These are phyloP conservation scores for Fraxinus latifolia DNA, from an alignment of 305 asterid species.

Conservation along the genomic window DNA sequence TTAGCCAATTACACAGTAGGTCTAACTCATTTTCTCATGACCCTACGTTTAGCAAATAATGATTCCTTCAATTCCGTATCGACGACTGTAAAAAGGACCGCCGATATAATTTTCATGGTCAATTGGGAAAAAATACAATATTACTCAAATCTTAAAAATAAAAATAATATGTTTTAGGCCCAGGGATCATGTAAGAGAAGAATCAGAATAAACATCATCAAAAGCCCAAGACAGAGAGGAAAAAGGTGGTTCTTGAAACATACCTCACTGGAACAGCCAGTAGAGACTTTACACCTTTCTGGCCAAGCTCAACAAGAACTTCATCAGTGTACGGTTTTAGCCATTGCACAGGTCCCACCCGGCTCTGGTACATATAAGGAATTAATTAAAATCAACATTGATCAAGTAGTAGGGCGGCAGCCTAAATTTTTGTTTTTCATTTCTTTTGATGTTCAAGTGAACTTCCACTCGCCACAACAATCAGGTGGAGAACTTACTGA, in stretches of 20 bases:
- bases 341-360: slow-evolving; percentile 98
- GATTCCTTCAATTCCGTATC: not conserved
- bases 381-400: not conserved
- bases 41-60: not conserved
- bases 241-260: not conserved
- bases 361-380: slow-evolving; percentile 48
- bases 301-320: slow-evolving; percentile 87
- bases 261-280: slow-evolving; percentile 92
- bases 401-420: not conserved
- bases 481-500: not conserved
- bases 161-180: too few species aligned
- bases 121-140: not conserved
- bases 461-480: not conserved
- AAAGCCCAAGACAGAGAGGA: not conserved
- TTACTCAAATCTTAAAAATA: too few species aligned
- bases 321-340: slow-evolving; percentile 92
- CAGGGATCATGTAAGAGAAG: not conserved
- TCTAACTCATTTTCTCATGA: too few species aligned
- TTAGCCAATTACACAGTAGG: too few species aligned
- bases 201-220: not conserved
- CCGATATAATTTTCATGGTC: not conserved
- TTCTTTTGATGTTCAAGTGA: not conserved
- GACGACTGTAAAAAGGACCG: not conserved
- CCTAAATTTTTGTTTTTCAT: not conserved
- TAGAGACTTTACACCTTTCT: slow-evolving; percentile 71